phyloP scores from a whole-genome alignment of 2,329 filamentous ascomycete genomes.

The Domatiomyces catenatus region DNA sequence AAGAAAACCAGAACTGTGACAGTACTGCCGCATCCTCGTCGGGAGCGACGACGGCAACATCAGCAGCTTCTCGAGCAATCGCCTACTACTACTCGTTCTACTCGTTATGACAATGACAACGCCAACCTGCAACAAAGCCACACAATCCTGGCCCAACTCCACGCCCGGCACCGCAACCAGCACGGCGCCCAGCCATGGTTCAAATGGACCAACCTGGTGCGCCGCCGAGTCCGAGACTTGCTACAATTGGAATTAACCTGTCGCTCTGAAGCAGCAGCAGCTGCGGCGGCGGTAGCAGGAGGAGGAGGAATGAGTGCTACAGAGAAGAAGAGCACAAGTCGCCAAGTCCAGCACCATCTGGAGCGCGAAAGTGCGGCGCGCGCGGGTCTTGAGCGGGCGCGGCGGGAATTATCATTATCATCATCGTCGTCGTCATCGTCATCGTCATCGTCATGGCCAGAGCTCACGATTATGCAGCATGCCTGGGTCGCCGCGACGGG shows the following conservation, averaged over 20 bases:
- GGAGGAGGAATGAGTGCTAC: background rate
- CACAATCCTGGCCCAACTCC: constrained; percentile 47
- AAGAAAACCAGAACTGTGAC: background rate
- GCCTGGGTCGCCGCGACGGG: constrained; percentile 45
- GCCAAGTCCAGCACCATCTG: too few relatives aligned
- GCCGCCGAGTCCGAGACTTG: constrained; percentile 48
- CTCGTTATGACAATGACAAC: background rate
- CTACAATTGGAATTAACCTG: constrained; percentile 21
- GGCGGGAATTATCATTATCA: too few relatives aligned
- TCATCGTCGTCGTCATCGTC: background rate
- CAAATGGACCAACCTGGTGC: constrained; percentile 54
- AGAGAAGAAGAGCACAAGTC: constrained; percentile 19
- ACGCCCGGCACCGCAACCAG: constrained; percentile 82
- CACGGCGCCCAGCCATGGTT: constrained; percentile 74
- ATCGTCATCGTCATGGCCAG: too few relatives aligned
- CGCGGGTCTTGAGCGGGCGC: too few relatives aligned
- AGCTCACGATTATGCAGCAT: constrained; percentile 24
- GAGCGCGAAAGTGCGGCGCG: too few relatives aligned
- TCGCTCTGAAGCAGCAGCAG: background rate
- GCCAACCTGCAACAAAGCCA: background rate
- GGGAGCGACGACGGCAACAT: background rate
- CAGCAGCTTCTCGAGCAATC: background rate
- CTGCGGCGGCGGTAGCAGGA: background rate
- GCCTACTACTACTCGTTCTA: too few relatives aligned
- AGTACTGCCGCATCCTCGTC: background rate